Evolutionary conservation across 768 basidiomycete species (phyloP).

Genomic region (Lactarius sanguifluus): DNA sequence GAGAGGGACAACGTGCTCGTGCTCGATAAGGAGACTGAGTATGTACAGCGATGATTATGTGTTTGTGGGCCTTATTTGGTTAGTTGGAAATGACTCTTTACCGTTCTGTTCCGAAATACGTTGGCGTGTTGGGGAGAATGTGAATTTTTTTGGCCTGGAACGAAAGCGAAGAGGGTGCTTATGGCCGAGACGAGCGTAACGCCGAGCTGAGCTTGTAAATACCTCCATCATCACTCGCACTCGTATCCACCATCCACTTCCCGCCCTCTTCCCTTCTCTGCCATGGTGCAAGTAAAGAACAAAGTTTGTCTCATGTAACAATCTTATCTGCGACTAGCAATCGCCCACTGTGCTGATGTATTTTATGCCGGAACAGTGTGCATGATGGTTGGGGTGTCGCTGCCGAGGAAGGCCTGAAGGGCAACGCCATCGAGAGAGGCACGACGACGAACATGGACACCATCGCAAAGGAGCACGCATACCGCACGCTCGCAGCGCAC

Average conservation of each 20-base stretch:
- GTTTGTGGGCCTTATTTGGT: not conserved
- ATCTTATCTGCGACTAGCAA: conserved; percentile 8
- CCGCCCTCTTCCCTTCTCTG: not conserved
- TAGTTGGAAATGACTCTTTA: not conserved
- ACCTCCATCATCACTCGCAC: not conserved
- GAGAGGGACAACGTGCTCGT: not conserved
- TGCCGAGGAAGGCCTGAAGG: conserved; percentile 63
- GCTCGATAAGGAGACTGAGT: conserved; percentile 4
- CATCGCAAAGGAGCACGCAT: conserved; percentile 73
- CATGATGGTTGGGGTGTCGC: conserved; percentile 97
- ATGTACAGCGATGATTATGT: not conserved
- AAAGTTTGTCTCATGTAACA: conserved; percentile 89
- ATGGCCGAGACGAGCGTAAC: conserved; percentile 2
- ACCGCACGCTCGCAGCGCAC: conserved; percentile 75
- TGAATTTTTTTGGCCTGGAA: not conserved
- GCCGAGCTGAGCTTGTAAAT: not conserved
- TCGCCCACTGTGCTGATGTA: not conserved
- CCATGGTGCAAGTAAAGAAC: conserved; percentile 66
- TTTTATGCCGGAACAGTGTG: conserved; percentile 49
- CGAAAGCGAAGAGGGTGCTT: not conserved
- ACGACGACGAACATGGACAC: conserved; percentile 87
- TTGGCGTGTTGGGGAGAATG: not conserved
- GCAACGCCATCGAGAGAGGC: conserved; percentile 86
- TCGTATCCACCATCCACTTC: not conserved
- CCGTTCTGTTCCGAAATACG: conserved; percentile 1